phyloP scores from a whole-genome alignment of 2,329 filamentous ascomycete species.

The Rugonectria rugulosa region DNA sequence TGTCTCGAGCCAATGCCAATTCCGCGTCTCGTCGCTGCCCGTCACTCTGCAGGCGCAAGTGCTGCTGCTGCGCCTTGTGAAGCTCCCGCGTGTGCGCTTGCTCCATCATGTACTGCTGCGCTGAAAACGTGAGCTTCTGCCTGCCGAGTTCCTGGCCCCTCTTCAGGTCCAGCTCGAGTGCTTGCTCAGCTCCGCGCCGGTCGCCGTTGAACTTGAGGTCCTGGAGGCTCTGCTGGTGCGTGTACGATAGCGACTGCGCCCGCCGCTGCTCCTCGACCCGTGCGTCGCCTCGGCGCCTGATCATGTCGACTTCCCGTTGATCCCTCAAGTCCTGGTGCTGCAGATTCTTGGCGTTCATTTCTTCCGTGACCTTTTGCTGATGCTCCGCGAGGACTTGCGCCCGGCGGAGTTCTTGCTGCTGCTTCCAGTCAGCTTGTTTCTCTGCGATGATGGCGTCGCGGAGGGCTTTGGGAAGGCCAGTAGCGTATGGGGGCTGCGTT shows the following conservation, averaged over 20 bases:
- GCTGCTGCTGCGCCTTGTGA: neutral
- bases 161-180: neutral
- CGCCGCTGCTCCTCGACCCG: neutral
- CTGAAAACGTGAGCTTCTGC: neutral
- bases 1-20: neutral
- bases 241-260: neutral
- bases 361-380: neutral
- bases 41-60: neutral
- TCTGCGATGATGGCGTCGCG: neutral
- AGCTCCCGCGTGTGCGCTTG: neutral
- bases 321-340: neutral
- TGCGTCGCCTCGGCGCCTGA: neutral
- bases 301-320: neutral
- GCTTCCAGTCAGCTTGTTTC: neutral
- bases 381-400: neutral
- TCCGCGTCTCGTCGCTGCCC: neutral
- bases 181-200: neutral
- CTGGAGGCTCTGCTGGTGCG: neutral
- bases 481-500: neutral
- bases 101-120: neutral
- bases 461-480: neutral
- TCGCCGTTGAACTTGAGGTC: neutral
- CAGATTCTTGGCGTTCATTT: neutral
- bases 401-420: neutral
- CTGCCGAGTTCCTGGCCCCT: neutral